Base-by-base conservation (phyloP, 768 basidiomycete species). In the Mycena belliarum region DNA sequence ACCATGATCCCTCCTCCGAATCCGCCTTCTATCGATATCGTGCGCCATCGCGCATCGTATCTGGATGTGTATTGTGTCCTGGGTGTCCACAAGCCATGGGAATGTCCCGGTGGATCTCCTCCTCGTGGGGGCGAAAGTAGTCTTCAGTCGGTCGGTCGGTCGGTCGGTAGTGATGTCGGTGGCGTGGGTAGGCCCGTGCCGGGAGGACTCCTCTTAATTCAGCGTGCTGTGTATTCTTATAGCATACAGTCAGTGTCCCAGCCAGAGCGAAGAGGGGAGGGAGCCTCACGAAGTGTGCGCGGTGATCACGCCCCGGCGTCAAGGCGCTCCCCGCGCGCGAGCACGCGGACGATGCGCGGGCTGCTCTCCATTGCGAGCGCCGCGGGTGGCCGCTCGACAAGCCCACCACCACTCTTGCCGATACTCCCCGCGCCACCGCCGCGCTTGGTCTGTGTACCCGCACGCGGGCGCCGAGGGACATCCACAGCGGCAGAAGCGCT, bases 291-390 rank as follows among this genome's bases (percentile, higher is more conserved):
- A 35, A 10, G 35, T 35, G 35, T 35, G 29, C 29, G 16, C 35
- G 35, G 35, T 4, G 41, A 42, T 52, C 50, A 52, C 29, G 49
- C 56, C 11, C 42, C 73, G n/a, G 77, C 75, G 41, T 93, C 90
- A 50, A 93, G 72, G 71, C 92, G 91, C 79, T 93, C 91, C 29
- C 91, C 91, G 14, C 91, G 83, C 1, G 91, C 89, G 58, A 93
- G 82, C 26, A 93, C 87, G 24, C 90, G 79, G 32, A 93, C 86
- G 61, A 89, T 86, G 69, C 82, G 87, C 7, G 88, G 86, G 70
- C 83, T 82, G 61, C 87, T 87, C 88, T 89, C 90, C 88, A 92
- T 89, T 6, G 87, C 85, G 79, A 85, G 83, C 45, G 90, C 88
- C 2, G 89, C 86, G 10, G 87, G 82, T 0, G 89, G 88, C n/a